phyloP scores from a whole-genome alignment of 306 rosid species.

The Mucuna pruriens region DNA sequence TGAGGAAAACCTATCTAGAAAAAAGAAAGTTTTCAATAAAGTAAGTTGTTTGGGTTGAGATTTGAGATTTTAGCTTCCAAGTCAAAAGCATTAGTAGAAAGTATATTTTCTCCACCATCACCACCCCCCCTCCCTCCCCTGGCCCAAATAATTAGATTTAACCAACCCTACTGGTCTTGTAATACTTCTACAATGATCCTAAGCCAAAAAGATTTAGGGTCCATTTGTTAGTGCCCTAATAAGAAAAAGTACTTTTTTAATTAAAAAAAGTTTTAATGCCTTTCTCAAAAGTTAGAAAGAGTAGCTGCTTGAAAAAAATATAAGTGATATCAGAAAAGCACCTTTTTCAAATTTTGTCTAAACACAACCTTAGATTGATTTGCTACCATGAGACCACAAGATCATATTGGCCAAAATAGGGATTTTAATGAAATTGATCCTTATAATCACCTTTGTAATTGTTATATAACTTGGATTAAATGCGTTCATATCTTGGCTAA shows the following conservation, averaged over 20 bases:
- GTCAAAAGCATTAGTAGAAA: no score
- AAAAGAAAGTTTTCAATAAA: no score
- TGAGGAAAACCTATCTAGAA: no score
- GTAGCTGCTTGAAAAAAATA: background rate
- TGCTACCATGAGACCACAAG: background rate
- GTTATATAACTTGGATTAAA: background rate
- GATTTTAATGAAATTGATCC: conserved; percentile 1
- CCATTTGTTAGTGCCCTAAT: background rate
- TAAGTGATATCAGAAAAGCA: background rate
- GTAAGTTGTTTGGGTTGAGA: background rate
- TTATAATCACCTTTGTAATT: background rate
- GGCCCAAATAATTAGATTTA: background rate
- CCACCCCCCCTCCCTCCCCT: background rate
- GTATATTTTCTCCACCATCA: no score
- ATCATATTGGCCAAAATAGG: background rate
- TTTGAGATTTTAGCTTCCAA: no score
- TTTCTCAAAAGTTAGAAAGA: background rate
- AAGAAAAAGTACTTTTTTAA: background rate
- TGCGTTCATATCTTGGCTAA: background rate
- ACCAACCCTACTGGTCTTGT: background rate
- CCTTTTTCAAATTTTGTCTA: no score
- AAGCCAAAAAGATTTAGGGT: conserved; percentile 7
- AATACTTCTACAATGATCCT: background rate
- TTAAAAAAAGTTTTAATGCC: background rate
- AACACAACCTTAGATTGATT: background rate